Percentiles rank a stretch among this genome's conserved stretches.
phyloP scores from a whole-genome alignment of 1,139 yeast species.

The Waltiozyma solani region DNA sequence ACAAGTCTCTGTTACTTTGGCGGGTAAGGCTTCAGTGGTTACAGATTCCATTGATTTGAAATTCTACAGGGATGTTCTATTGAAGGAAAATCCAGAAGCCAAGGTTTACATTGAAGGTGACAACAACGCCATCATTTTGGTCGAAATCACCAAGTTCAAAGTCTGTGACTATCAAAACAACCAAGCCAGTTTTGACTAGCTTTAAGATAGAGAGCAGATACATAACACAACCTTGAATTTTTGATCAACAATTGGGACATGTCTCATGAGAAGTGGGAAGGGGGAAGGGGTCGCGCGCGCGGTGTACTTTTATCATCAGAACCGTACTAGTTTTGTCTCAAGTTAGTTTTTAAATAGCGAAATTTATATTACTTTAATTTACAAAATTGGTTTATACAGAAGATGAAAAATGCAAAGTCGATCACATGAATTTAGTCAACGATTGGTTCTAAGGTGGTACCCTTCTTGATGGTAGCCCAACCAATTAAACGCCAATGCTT shows the following conservation, averaged over 20 bases:
- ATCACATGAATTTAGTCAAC: slow-evolving; percentile 4
- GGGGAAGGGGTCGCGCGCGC: no score
- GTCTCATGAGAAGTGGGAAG: no score
- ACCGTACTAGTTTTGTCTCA: no score
- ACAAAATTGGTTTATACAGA: not conserved
- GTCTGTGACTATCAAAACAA: slow-evolving; percentile 78
- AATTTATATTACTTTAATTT: not conserved
- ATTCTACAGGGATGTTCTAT: slow-evolving; percentile 46
- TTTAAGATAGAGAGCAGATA: no score
- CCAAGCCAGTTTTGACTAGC: slow-evolving; percentile 26
- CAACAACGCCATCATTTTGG: slow-evolving; percentile 54
- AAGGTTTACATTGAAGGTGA: slow-evolving; percentile 55
- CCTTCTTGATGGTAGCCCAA: slow-evolving; percentile 98
- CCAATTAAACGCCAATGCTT: slow-evolving; percentile 99
- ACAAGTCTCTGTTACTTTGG: slow-evolving; percentile 68
- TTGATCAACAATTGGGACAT: no score
- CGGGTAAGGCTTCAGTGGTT: slow-evolving; percentile 61
- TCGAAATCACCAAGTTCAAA: slow-evolving; percentile 55
- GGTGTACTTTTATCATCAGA: no score
- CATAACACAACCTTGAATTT: no score
- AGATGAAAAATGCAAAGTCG: not conserved
- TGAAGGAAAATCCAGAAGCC: slow-evolving; percentile 59
- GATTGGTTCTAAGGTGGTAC: slow-evolving; percentile 74
- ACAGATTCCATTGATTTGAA: slow-evolving; percentile 32
- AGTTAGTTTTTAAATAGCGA: no score